Evolutionary conservation across 2,329 filamentous ascomycete species (phyloP).

Genomic region (Talaromyces sp.): DNA sequence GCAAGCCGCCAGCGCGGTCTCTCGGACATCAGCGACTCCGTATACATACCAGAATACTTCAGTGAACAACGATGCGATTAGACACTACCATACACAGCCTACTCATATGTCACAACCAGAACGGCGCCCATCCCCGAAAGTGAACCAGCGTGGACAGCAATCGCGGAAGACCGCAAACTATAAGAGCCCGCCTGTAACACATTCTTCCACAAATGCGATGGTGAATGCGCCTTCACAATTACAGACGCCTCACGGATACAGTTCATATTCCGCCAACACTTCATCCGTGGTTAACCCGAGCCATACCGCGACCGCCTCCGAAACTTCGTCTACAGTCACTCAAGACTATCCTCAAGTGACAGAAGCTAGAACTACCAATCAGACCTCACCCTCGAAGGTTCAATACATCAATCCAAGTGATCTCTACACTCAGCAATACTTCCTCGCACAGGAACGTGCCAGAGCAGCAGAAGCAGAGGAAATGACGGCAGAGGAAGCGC

Average conservation of each 20-base stretch:
- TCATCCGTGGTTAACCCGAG: background rate
- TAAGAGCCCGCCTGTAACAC: background rate
- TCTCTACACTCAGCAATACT: slow-evolving; percentile 12
- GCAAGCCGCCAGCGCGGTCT: background rate
- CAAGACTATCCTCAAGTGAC: background rate
- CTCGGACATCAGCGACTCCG: background rate
- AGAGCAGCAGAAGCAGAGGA: slow-evolving; percentile 13
- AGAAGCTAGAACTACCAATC: background rate
- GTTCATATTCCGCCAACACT: background rate
- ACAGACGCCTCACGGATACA: slow-evolving; percentile 1
- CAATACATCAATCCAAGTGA: slow-evolving; percentile 12
- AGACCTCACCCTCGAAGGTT: slow-evolving; percentile 7
- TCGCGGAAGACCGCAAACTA: background rate
- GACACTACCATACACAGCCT: background rate
- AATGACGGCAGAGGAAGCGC: background rate
- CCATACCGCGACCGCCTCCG: background rate
- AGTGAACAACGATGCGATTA: background rate
- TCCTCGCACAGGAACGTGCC: slow-evolving; percentile 10
- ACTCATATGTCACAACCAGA: slow-evolving; percentile 3
- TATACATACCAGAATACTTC: background rate
- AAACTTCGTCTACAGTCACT: background rate
- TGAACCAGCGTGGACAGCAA: background rate
- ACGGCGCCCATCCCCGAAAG: slow-evolving; percentile 1
- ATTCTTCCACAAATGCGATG: background rate
- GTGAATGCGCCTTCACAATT: background rate